Evolutionary conservation across 2,329 filamentous ascomycete genomes (phyloP), one percentile per base, ranked within the genome.

Genomic region (Penicillium sp.): DNA sequence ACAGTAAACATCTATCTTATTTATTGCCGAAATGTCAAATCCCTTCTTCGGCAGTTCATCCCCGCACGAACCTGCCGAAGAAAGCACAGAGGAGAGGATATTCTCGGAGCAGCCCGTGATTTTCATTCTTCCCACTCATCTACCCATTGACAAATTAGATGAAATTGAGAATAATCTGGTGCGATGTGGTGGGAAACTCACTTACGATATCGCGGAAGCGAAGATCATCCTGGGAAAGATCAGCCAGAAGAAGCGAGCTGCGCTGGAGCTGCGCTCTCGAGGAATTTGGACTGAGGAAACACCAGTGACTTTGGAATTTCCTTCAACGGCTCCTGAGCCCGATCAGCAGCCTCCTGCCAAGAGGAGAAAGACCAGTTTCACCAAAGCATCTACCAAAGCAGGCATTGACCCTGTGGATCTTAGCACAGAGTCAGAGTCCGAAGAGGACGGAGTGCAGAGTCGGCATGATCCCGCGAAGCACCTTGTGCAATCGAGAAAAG

Each of bases 201-300:
- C 91, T 0, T 88, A 89, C 59, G 85, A 94, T 72, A 80, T 89
- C 54, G 80, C 81, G 14, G 89, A 94, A 73, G 92, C 92, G 0
- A 81, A 84, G 4, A 75, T 97, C 3, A 81, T 96, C 1, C 73
- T 98, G 34, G 92, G 90, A 1, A 91, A 88, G 65, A 83, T 96
- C 37, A 82, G 82, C 0, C 88, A 86, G 57, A 88, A 85, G 64
- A 84, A 86, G 67, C 84, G 94, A 17, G 91, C 91, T 0, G 81
- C 85, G 49, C 88, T 96, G 67, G 94, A 98, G 75, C 79, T 98
- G 61, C 83, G 91, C 55, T 83, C 85, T 6, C 83, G 86, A 48
- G 88, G 86, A 14, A 67, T 96, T 2, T 78, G 75, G 72, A 79
- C 78, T 43, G 73, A 82, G 54, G 75, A 81, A 52, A 55, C 69